Conservation (phyloP, 139 green algal genomes). For the Haematococcus sp. region DNA sequence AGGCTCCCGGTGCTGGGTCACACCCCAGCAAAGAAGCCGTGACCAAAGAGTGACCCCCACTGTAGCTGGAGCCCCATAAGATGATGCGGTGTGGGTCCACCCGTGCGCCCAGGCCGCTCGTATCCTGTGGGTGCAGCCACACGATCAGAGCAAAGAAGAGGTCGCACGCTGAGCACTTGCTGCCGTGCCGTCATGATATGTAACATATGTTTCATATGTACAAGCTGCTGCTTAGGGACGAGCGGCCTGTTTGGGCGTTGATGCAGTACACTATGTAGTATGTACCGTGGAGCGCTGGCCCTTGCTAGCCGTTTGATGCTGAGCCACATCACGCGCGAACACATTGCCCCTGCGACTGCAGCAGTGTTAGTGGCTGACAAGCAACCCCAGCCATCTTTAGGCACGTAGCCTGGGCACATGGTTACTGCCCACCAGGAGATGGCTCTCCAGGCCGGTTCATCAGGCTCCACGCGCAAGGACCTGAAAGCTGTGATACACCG, state of each 20-base stretch:
- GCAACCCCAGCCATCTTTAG: too few relatives aligned
- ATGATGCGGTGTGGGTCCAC: background rate
- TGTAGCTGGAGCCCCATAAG: constrained; percentile 8
- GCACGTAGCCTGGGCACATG: too few relatives aligned
- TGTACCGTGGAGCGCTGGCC: background rate
- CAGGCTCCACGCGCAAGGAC: too few relatives aligned
- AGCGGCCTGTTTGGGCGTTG: background rate
- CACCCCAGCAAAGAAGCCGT: background rate
- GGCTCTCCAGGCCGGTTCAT: too few relatives aligned
- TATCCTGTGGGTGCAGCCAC: background rate
- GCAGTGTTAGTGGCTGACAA: too few relatives aligned
- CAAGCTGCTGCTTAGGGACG: too few relatives aligned
- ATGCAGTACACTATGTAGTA: background rate
- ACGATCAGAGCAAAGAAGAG: background rate
- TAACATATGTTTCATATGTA: background rate
- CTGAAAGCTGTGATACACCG: too few relatives aligned
- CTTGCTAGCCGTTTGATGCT: background rate
- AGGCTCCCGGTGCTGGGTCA: too few relatives aligned
- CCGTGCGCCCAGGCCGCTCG: background rate
- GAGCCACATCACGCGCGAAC: background rate
- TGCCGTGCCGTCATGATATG: background rate
- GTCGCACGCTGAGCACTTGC: background rate
- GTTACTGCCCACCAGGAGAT: too few relatives aligned
- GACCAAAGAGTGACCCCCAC: background rate
- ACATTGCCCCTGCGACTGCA: too few relatives aligned